Evolutionary conservation across 2,329 filamentous ascomycete genomes (phyloP).

Genomic region (Cyphellophora attinorum): DNA sequence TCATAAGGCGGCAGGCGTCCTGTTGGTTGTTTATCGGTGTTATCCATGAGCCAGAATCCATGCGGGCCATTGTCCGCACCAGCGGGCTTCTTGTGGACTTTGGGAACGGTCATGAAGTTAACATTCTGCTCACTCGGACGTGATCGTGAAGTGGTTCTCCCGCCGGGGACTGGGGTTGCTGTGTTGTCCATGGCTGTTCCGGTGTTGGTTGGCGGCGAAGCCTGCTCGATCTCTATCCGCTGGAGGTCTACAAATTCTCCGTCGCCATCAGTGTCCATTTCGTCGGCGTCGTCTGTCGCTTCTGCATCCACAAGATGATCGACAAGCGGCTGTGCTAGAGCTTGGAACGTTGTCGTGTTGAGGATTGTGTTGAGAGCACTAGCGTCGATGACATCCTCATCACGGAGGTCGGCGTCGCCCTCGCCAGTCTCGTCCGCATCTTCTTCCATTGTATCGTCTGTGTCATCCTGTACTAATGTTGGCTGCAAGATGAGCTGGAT

Average conservation of each 20-base stretch:
- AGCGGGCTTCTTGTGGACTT: slow-evolving; percentile 33
- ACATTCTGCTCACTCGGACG: slow-evolving; percentile 18
- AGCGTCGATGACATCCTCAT: slow-evolving; percentile 9
- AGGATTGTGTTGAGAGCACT: not conserved
- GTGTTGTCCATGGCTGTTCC: slow-evolving; percentile 5
- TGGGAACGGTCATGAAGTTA: slow-evolving; percentile 63
- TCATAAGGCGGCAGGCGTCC: slow-evolving; percentile 60
- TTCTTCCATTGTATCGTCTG: slow-evolving; percentile 37
- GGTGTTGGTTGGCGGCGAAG: slow-evolving; percentile 45
- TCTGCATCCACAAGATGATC: slow-evolving; percentile 14
- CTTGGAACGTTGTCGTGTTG: not conserved
- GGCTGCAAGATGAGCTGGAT: slow-evolving; percentile 29
- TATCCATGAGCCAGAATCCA: slow-evolving; percentile 17
- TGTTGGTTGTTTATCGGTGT: slow-evolving; percentile 72
- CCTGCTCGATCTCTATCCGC: slow-evolving; percentile 67
- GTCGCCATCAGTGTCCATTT: slow-evolving; percentile 35
- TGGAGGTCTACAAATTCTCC: slow-evolving; percentile 67
- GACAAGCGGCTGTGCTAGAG: slow-evolving; percentile 1
- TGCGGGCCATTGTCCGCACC: slow-evolving; percentile 17
- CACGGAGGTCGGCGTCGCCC: slow-evolving; percentile 20
- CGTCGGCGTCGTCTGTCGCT: slow-evolving; percentile 31
- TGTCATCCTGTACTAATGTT: slow-evolving; percentile 30
- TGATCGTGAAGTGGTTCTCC: slow-evolving; percentile 5
- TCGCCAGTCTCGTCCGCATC: slow-evolving; percentile 27
- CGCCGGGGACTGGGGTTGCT: slow-evolving; percentile 9